phyloP scores from a whole-genome alignment of 169 alveolate species.

The Plasmodium vivax region DNA sequence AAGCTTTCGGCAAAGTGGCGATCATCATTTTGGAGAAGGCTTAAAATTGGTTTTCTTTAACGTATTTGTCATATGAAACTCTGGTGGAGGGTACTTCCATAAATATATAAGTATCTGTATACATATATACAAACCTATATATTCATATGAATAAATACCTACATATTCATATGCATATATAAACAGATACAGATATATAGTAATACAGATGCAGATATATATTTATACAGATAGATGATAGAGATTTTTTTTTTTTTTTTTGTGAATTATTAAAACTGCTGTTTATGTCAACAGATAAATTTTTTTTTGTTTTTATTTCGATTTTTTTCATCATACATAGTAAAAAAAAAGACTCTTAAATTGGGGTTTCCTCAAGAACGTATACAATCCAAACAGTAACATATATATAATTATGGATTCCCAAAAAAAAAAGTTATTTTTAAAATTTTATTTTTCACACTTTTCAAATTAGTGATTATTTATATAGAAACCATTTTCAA shows the following conservation, averaged over 20 bases:
- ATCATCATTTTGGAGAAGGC: background rate
- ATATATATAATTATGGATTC: background rate
- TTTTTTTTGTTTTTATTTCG: background rate
- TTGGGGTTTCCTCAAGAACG: background rate
- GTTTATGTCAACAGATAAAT: no score
- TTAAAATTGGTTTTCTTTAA: background rate
- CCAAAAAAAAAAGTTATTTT: background rate
- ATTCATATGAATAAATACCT: background rate
- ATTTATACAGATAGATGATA: background rate
- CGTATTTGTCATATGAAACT: background rate
- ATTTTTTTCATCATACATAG: background rate
- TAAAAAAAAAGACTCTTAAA: no score
- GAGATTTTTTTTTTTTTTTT: no score
- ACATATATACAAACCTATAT: background rate
- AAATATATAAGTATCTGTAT: background rate
- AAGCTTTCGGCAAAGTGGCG: background rate
- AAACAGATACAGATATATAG: no score
- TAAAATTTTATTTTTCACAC: no score
- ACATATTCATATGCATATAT: background rate
- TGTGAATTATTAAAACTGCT: background rate
- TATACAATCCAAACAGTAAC: background rate
- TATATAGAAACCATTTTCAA: background rate
- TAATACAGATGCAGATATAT: background rate
- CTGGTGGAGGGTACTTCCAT: background rate
- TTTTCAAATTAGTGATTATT: no score